Base-by-base conservation (phyloP, 768 basidiomycete genomes). In the Boletus sp. region DNA sequence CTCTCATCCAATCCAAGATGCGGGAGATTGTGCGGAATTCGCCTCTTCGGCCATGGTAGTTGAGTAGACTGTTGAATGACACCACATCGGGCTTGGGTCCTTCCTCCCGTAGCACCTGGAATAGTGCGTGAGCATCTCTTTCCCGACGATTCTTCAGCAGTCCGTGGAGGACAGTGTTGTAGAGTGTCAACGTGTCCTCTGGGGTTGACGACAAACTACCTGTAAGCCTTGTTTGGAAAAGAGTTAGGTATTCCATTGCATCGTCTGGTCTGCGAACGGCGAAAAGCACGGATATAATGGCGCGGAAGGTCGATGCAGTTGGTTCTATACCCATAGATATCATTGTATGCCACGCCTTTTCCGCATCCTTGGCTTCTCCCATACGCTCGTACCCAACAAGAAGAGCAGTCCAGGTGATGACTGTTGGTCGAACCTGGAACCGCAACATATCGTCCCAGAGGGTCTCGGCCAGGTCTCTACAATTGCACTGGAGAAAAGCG, bases 31-130 rank as follows among this genome's bases (percentile, higher is more conserved):
- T 76, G 52, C 81, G 79, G 64, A 92, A 79, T 68, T 94, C 83
- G 30, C 79, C 77, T 48, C 76, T 81, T 37, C 83, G 80, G 14
- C 80, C 81, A 65, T 89, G 83, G 64, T 88, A 83, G 12, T 78
- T 77, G 50, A 98, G 74, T 63, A 97, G 77, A 2, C 83, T 90
- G 74, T 97, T 98, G 77, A 87, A 89, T 2, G 92, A 85, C 47
- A 87, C 76, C 29, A 90, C 74, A 65, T 93, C 89, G 11, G 88
- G 87, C 29, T 76, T 74, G 7, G 87, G 86, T 1, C 87, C 87
- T 7, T 66, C 60, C 40, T 40, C 72, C 45, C 76, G 72, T 78
- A 87, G 79, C 49, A 62, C 66, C 37, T 74, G 62, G 40, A 86
- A 65, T 40, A 86, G 55, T 8, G 68, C 66, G 36, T 71, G 67